Evolutionary conservation across 2,329 filamentous ascomycete species (phyloP).

Genomic region (Alternaria consortialis): DNA sequence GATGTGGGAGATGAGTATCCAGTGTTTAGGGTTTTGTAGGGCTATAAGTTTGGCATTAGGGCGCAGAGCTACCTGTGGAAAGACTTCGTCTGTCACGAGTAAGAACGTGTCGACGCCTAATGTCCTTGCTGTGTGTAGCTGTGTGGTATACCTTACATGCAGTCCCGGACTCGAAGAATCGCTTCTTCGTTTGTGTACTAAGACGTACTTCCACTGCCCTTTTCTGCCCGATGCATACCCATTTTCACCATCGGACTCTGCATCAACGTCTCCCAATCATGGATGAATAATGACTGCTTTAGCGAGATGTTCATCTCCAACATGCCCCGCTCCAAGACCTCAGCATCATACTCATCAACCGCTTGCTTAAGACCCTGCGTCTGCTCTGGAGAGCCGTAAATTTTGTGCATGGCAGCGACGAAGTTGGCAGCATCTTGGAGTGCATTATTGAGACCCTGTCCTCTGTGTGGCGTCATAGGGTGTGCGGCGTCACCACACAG

Average conservation of each 20-base stretch:
- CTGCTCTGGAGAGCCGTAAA: conserved; percentile 6
- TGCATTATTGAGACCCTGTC: conserved; percentile 49
- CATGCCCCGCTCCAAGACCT: conserved; percentile 53
- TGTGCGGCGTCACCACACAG: conserved; percentile 51
- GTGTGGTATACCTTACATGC: too few relatives aligned
- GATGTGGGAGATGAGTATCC: neutral
- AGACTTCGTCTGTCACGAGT: too few relatives aligned
- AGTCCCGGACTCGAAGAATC: too few relatives aligned
- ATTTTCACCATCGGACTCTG: conserved; percentile 40
- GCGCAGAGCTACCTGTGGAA: too few relatives aligned
- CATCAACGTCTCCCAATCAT: conserved; percentile 50
- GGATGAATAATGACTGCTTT: conserved; percentile 50
- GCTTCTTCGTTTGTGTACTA: neutral
- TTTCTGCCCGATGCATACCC: conserved; percentile 16
- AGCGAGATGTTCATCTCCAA: conserved; percentile 57
- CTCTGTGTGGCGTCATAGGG: conserved; percentile 51
- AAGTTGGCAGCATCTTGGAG: conserved; percentile 43
- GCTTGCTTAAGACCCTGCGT: conserved; percentile 22
- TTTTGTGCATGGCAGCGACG: conserved; percentile 15
- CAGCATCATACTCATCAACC: conserved; percentile 43
- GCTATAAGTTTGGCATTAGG: too few relatives aligned
- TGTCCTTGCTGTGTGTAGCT: too few relatives aligned
- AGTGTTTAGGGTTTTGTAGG: neutral
- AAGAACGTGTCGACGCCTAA: too few relatives aligned
- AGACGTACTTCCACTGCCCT: neutral